Conservation (phyloP, 495 filamentous ascomycete genomes). For the Penicillium bialowiezense region DNA sequence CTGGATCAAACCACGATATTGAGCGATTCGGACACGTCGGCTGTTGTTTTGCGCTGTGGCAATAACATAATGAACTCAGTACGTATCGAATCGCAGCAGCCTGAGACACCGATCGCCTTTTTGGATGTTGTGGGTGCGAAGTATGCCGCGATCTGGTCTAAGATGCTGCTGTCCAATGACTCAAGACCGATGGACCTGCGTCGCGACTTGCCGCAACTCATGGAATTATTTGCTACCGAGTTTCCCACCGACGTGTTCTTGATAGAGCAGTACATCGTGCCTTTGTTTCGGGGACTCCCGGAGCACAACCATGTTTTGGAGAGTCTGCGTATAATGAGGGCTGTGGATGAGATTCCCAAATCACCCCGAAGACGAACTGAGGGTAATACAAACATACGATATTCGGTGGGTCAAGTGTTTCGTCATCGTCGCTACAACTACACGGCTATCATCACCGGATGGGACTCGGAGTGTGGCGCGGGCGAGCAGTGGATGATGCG, state of each 20-base stretch:
- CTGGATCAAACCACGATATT: conserved; percentile 56
- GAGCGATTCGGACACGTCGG: conserved; percentile 53
- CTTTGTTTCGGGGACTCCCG: conserved; percentile 47
- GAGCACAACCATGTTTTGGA: conserved; percentile 47
- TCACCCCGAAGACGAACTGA: conserved; percentile 43
- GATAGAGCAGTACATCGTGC: conserved; percentile 61
- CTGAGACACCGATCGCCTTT: conserved; percentile 17
- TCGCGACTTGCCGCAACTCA: conserved; percentile 63
- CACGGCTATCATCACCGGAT: conserved; percentile 78
- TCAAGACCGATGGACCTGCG: conserved; percentile 52
- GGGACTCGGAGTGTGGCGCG: conserved; percentile 63
- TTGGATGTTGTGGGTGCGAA: conserved; percentile 63
- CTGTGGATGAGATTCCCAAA: conserved; percentile 59
- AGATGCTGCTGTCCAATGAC: conserved; percentile 56
- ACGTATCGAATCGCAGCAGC: conserved; percentile 34
- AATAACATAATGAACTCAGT: conserved; percentile 74
- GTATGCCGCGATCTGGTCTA: conserved; percentile 78
- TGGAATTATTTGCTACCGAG: conserved; percentile 62
- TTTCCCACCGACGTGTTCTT: conserved; percentile 62
- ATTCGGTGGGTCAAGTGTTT: conserved; percentile 81
- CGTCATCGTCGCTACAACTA: conserved; percentile 78
- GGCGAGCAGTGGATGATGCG: conserved; percentile 54
- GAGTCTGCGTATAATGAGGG: conserved; percentile 55
- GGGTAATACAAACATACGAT: conserved; percentile 50
- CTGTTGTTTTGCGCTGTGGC: conserved; percentile 72